Percentiles rank a stretch among this genome's conserved stretches.
These are phyloP conservation scores for Syncephalastrum contaminatum DNA, from an alignment of 371 early-diverging fungal genomes.

Conservation along the genomic window DNA sequence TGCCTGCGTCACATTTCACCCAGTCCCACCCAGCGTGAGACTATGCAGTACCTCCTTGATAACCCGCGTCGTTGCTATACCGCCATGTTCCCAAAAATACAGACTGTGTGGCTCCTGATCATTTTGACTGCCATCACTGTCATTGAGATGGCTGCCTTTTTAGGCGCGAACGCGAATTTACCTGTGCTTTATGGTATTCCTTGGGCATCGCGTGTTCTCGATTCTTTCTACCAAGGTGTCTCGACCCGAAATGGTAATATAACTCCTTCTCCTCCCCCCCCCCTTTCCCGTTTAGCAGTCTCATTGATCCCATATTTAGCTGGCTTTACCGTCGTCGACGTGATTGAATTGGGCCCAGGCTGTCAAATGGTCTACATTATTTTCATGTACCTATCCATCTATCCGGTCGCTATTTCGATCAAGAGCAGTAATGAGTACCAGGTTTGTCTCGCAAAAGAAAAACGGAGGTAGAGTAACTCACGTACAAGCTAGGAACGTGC, in stretches of 20 bases:
- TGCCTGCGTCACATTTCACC: conserved; percentile 1
- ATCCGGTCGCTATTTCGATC: conserved; percentile 53
- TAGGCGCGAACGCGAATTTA: conserved; percentile 36
- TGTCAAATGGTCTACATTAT: conserved; percentile 44
- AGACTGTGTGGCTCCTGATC: conserved; percentile 21
- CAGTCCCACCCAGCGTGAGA: conserved; percentile 6
- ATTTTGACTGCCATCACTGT: conserved; percentile 21
- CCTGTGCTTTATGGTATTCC: conserved; percentile 32
- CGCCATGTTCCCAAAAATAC: conserved; percentile 13
- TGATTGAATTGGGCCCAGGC: conserved; percentile 45
- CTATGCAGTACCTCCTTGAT: conserved; percentile 17
- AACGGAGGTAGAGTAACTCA: no score
- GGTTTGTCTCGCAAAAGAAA: conserved; percentile 12
- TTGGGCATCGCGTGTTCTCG: conserved; percentile 33
- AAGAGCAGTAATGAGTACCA: conserved; percentile 53
- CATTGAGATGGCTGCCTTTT: conserved; percentile 27
- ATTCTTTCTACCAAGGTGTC: conserved; percentile 40
- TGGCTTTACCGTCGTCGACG: conserved; percentile 40
- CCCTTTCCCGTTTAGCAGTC: no score
- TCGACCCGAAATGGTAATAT: conserved; percentile 39
- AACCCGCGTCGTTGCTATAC: conserved; percentile 25
- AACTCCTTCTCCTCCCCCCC: no score
- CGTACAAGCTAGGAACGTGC: conserved; percentile 12
- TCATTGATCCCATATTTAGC: conserved; percentile 17
- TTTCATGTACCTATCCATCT: conserved; percentile 54